phyloP scores from a whole-genome alignment of 2,329 filamentous ascomycete species.

The Thelonectria blattea region DNA sequence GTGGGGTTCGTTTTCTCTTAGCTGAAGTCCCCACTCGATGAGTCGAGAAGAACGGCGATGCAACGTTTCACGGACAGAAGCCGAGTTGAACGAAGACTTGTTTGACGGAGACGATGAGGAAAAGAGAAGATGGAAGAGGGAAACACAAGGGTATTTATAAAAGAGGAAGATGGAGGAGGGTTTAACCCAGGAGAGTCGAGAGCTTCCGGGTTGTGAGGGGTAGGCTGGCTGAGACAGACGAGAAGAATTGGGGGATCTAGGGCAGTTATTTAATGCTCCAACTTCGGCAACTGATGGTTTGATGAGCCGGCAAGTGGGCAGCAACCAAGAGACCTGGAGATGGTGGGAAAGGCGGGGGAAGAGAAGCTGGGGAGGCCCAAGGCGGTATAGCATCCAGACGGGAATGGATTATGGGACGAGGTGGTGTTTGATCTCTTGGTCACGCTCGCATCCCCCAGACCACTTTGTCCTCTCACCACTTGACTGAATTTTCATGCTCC shows the following conservation, averaged over 20 bases:
- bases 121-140: neutral
- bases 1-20: constrained; percentile 16
- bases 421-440: neutral
- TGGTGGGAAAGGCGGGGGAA: constrained; percentile 1
- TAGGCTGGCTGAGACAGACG: neutral
- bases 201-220: constrained; percentile 6
- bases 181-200: neutral
- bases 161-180: neutral
- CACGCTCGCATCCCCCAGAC: neutral
- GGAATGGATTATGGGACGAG: constrained; percentile 2
- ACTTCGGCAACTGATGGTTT: constrained; percentile 15
- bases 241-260: constrained; percentile 10
- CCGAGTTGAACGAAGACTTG: constrained; percentile 6
- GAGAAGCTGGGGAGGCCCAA: constrained; percentile 2
- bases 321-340: neutral
- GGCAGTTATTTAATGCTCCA: constrained; percentile 18
- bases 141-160: neutral
- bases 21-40: constrained; percentile 16
- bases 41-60: neutral
- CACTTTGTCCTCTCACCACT: neutral
- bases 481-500: neutral
- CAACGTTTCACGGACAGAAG: neutral
- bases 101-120: neutral
- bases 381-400: neutral
- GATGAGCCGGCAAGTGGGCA: constrained; percentile 9